phyloP scores from a whole-genome alignment of 2,329 filamentous ascomycete genomes.

The Hypoxylon sp. region DNA sequence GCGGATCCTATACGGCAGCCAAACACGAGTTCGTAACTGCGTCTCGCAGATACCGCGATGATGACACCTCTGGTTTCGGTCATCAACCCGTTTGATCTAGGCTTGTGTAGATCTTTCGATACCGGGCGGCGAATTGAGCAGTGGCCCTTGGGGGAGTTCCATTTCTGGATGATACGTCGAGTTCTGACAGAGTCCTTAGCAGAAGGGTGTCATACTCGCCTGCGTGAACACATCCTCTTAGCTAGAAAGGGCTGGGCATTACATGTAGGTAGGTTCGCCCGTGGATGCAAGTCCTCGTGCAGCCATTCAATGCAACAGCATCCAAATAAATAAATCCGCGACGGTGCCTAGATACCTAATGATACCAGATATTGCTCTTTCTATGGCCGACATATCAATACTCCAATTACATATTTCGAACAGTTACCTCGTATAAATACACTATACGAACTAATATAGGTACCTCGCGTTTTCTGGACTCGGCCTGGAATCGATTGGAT shows the following conservation, averaged over 20 bases:
- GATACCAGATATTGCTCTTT: not conserved
- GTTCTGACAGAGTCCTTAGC: not conserved
- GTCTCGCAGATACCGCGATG: conserved; percentile 21
- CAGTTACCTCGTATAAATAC: not conserved
- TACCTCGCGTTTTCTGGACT: not conserved
- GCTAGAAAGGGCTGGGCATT: not conserved
- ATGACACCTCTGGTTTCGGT: conserved; percentile 4
- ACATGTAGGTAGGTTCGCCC: not conserved
- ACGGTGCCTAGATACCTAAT: not conserved
- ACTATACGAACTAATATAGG: not conserved
- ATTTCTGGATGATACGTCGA: not conserved
- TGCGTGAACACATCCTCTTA: not conserved
- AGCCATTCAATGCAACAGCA: not conserved
- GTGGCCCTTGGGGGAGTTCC: not conserved
- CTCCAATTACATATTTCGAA: not conserved
- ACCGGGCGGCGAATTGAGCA: not conserved
- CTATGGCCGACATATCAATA: not conserved
- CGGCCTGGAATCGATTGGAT: not conserved
- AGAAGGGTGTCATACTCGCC: not conserved
- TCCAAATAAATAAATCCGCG: not conserved
- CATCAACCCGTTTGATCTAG: conserved; percentile 8
- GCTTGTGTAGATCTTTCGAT: not conserved
- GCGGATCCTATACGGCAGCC: not conserved
- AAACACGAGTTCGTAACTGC: not conserved
- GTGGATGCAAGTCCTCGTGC: not conserved